Evolutionary conservation across 2,329 filamentous ascomycete genomes (phyloP).

Genomic region (Fusarium denticulatum): DNA sequence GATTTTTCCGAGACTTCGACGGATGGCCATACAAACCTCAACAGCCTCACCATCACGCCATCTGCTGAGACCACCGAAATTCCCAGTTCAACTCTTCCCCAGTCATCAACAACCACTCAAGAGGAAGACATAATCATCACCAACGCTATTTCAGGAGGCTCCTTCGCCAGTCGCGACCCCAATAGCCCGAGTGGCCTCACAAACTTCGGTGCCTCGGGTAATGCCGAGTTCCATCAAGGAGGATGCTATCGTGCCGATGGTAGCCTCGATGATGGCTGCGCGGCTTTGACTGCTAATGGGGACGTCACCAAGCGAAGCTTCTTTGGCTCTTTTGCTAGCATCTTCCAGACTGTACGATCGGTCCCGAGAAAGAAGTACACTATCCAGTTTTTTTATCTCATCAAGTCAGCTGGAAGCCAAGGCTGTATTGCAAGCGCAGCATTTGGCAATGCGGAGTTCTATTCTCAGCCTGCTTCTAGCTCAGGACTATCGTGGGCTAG

Average conservation of each 20-base stretch:
- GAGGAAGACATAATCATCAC: neutral
- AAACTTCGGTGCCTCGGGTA: neutral
- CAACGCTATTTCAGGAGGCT: neutral
- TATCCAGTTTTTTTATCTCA: conserved; percentile 10
- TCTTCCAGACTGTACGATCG: neutral
- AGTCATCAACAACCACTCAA: neutral
- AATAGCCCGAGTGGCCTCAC: conserved; percentile 2
- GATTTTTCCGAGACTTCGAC: neutral
- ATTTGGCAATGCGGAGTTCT: neutral
- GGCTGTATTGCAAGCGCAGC: neutral
- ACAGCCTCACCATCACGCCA: neutral
- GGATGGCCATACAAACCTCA: fast-evolving
- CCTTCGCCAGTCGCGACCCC: neutral
- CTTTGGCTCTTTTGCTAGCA: neutral
- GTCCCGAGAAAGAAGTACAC: conserved; percentile 2
- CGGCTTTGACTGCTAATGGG: neutral
- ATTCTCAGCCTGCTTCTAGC: neutral
- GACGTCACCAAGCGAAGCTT: neutral
- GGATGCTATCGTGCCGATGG: conserved; percentile 9
- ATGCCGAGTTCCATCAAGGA: neutral
- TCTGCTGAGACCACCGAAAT: neutral
- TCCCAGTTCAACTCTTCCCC: fast-evolving
- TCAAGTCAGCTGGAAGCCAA: neutral
- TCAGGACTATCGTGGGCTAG: neutral
- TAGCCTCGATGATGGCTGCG: conserved; percentile 13